Evolutionary conservation across 179 eudicot genomes (phyloP), one percentile per base, ranked within the genome.

Genomic region (Pouteria campechiana): DNA sequence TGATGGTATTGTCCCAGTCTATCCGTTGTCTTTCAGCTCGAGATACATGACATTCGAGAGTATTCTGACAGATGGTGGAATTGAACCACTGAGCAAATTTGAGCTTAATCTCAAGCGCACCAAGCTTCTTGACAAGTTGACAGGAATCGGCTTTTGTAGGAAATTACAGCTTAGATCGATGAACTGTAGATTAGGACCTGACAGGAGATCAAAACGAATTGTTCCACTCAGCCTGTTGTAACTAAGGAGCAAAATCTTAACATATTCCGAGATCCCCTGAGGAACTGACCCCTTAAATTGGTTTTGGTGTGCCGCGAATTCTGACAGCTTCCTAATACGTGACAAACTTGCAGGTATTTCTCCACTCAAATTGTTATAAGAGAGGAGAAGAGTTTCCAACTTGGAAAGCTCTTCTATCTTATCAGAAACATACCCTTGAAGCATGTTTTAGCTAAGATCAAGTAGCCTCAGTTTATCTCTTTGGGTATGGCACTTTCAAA

Each of bases 261-360:
- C 51, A 44, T 21, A 48, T 7, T 48, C 44, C 2, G 94, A 63
- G 31, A 83, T 48, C 54, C 83, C 83, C 32, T 55, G 7, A 42
- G 97, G 94, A 48, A 88, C 57, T 9, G 24, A 21, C 24, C 94
- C 97, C 31, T 13, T 52, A 52, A 88, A 73, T 0, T 0, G 2
- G 58, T 88, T 84, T 45, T 46, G 68, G 58, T 88, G 57, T 2
- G 94, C 97, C 3, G 93, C 88, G 52, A 88, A 88, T 29, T 93
- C 65, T 32, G 17, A 14, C 13, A 88, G 70, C 19, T 69, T 54
- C 25, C 21, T 52, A 27, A 78, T 48, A 6, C 3, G 57, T 5
- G 74, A 27, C 39, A 88, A 37, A 12, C 22, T 46, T 11, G 6
- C 3, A 0, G 94, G 94, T 46, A 88, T 70, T 56, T 21, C 55